Base-by-base conservation (phyloP, 2,329 filamentous ascomycete genomes). In the Sporothrix humicola region DNA sequence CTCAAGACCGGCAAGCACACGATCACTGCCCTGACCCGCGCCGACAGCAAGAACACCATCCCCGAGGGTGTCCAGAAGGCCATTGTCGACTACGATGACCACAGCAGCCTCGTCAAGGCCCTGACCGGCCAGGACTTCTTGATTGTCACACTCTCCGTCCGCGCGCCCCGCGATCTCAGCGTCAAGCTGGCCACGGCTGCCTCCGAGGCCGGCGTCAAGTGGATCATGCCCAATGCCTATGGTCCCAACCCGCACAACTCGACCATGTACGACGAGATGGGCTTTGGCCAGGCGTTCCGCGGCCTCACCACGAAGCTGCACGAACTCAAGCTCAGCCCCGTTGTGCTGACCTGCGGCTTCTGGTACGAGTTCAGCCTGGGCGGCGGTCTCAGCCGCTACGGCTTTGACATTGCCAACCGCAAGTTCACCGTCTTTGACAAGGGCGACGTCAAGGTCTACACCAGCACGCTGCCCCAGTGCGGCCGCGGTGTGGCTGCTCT, bases 381-480 rank as follows among this genome's bases (percentile, higher is more conserved):
- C 0, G 78, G 79, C 1, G 74, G 76, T 4, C 31, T 59, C 9
- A 1, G 23, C n/a, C 73, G 73, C 42, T 80, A 75, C 73, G 79
- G 78, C 63, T 78, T 80, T 70, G 79, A 80, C 72, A 65, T 81
- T 59, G 59, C 68, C 5, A 68, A 75, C 61, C 75, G 75, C 59
- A 77, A 71, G 37, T 75, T 75, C 3, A 73, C 74, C 26, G 66
- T 88, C 63, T 88, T 84, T 72, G 89, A 90, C 75, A 85, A 89
- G 31, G 91, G 91, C 0, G 84, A 83, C 23, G 85, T 83, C 1
- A 84, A 81, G 72, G 87, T 91, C 77, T 88, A 86, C 75, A 86
- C 83, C 0, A 88, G 86, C 13, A 92, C 91, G 0, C 89, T 87
- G 84, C 76, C 82, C 6, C 90, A 92, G 80, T 81, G 85, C 77